phyloP scores from a whole-genome alignment of 208 protist species.

The Strigomonas culicis region DNA sequence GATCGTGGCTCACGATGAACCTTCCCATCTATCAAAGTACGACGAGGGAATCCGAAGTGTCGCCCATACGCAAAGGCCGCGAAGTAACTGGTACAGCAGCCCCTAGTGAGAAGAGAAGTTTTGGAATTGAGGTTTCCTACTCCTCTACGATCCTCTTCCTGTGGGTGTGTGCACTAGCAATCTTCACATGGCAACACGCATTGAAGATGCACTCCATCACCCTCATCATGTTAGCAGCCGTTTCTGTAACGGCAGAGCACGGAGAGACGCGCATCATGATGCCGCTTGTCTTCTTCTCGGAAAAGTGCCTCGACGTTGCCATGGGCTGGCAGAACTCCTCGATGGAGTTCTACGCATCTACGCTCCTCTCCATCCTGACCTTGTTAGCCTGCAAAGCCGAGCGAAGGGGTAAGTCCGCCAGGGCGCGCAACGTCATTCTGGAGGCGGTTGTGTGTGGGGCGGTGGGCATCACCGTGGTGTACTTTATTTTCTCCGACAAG shows the following conservation, averaged over 20 bases:
- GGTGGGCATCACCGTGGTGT: conserved; percentile 42
- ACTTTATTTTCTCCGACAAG: conserved; percentile 57
- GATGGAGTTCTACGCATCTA: conserved; percentile 80
- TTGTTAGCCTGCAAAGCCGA: conserved; percentile 36
- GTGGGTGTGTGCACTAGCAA: conserved; percentile 51
- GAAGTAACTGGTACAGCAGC: no score
- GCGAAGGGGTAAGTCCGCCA: conserved; percentile 25
- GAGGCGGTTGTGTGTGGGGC: conserved; percentile 35
- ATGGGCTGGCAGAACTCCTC: conserved; percentile 39
- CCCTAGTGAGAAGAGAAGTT: not conserved
- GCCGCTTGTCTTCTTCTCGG: conserved; percentile 76
- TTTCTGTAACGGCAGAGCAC: conserved; percentile 58
- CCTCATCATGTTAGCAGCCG: conserved; percentile 43
- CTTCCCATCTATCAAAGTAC: not conserved
- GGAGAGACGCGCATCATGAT: conserved; percentile 76
- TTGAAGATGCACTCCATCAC: conserved; percentile 40
- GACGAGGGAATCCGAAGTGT: no score
- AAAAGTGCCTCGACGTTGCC: conserved; percentile 52
- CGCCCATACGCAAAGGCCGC: no score
- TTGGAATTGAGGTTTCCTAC: conserved; percentile 70
- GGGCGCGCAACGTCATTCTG: conserved; percentile 34
- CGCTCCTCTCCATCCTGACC: conserved; percentile 72
- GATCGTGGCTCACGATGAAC: not conserved
- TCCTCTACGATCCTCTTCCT: conserved; percentile 71
- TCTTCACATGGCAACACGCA: conserved; percentile 40